A percentile compares a stretch with the other conserved stretches of the same genome.
Conservation (phyloP, 2,329 filamentous ascomycete genomes). For the Fusarium keratoplasticum region DNA sequence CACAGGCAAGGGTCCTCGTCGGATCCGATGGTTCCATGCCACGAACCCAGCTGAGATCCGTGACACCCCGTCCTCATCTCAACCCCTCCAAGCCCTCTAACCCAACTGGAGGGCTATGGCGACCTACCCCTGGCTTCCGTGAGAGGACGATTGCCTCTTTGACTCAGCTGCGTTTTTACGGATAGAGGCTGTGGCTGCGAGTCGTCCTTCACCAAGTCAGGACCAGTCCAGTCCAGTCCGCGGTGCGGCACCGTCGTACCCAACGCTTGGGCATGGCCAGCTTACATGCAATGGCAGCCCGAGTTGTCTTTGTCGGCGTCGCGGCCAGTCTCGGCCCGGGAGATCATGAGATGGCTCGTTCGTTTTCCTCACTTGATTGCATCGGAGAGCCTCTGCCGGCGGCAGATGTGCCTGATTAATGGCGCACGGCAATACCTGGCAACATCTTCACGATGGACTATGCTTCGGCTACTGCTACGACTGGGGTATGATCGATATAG, state of each 20-base stretch:
- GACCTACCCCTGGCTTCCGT: conserved; percentile 2
- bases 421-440: not conserved
- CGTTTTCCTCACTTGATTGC: not conserved
- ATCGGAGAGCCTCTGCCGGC: not conserved
- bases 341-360: not conserved
- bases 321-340: conserved; percentile 1
- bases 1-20: conserved; percentile 24
- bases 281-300: conserved; percentile 11
- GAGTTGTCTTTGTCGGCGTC: conserved; percentile 13
- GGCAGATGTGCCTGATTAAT: not conserved
- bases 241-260: not conserved
- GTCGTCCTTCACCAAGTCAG: not conserved
- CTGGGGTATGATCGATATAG: not conserved
- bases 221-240: not conserved
- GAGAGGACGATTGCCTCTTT: conserved; percentile 10
- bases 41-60: conserved; percentile 40
- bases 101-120: not conserved
- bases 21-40: conserved; percentile 26
- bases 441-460: not conserved
- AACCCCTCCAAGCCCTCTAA: conserved; percentile 10
- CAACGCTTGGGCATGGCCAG: not conserved
- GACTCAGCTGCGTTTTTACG: conserved; percentile 5
- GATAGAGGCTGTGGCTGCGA: not conserved
- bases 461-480: not conserved
- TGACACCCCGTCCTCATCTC: conserved; percentile 31